Percentiles rank a stretch among this genome's conserved stretches.
phyloP scores from a whole-genome alignment of 306 rosid genomes.

The Pyrus communis region DNA sequence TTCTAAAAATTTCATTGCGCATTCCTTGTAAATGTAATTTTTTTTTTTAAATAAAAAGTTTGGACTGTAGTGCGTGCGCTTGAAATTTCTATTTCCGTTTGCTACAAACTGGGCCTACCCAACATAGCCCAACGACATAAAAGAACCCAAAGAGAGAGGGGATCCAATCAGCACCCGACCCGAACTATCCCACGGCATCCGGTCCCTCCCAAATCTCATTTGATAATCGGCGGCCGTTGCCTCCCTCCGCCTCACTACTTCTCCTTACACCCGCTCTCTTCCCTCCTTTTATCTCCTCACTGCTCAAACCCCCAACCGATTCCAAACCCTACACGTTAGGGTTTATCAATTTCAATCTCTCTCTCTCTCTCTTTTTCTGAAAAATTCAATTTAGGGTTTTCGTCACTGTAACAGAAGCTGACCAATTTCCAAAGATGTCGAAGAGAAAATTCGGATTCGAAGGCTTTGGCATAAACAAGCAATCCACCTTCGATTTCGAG shows the following conservation, averaged over 20 bases:
- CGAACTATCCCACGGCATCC: not conserved
- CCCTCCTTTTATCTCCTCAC: not conserved
- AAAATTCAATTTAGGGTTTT: constrained; percentile 15
- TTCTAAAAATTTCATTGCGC: too few relatives aligned
- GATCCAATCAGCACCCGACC: not conserved
- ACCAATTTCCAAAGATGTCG: constrained; percentile 42
- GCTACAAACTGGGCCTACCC: not conserved
- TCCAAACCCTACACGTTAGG: not conserved
- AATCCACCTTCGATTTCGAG: constrained; percentile 77
- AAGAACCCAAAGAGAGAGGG: not conserved
- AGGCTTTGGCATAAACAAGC: constrained; percentile 88
- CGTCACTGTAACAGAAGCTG: not conserved
- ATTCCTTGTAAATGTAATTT: too few relatives aligned
- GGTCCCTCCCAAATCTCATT: not conserved
- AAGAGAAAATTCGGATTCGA: constrained; percentile 90
- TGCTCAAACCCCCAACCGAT: not conserved
- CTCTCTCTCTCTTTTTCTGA: not conserved
- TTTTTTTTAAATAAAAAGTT: too few relatives aligned
- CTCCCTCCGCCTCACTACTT: not conserved
- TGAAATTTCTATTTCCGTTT: not conserved
- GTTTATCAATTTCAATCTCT: not conserved
- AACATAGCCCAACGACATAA: not conserved
- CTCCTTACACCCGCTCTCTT: not conserved
- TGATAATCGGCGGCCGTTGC: not conserved
- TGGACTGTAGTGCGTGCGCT: too few relatives aligned